Percentiles rank a stretch among this genome's conserved stretches.
phyloP scores from a whole-genome alignment of 768 basidiomycete species.

The Ramaria sp. region DNA sequence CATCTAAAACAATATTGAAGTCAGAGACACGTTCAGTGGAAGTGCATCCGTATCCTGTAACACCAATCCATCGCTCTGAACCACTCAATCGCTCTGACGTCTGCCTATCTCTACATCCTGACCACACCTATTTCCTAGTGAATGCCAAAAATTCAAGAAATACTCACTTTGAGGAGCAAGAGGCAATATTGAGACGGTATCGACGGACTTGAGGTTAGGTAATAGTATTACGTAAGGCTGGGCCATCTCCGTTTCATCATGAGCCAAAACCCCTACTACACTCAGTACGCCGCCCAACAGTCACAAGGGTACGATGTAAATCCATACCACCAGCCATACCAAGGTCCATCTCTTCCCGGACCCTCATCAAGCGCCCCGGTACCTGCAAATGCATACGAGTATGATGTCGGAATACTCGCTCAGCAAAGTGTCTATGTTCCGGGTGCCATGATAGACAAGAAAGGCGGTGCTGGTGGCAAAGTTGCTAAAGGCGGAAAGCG shows the following conservation, averaged over 20 bases:
- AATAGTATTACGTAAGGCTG: background rate
- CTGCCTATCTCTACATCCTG: background rate
- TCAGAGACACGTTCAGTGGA: conserved; percentile 4
- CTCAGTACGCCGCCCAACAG: conserved; percentile 15
- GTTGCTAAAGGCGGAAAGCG: conserved; percentile 85
- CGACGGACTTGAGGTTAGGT: background rate
- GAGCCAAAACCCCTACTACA: conserved; percentile 13
- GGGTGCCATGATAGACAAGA: conserved; percentile 82
- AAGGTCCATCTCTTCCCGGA: conserved; percentile 58
- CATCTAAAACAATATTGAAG: conserved; percentile 37
- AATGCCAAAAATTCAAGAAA: background rate
- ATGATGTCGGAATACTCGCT: conserved; percentile 82
- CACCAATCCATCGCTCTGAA: conserved; percentile 21
- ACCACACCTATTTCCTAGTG: background rate
- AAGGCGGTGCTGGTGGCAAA: conserved; percentile 77
- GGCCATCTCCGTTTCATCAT: background rate
- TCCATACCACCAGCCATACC: conserved; percentile 75
- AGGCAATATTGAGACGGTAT: conserved; percentile 19
- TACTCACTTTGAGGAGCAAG: conserved; percentile 31
- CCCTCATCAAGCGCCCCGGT: conserved; percentile 69
- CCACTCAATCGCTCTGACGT: background rate
- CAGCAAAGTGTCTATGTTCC: conserved; percentile 91
- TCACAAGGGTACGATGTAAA: conserved; percentile 47
- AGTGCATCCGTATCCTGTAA: conserved; percentile 19
- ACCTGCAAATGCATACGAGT: conserved; percentile 85